Conservation (phyloP, 768 basidiomycete species). For the Hysterangium stoloniferum region DNA sequence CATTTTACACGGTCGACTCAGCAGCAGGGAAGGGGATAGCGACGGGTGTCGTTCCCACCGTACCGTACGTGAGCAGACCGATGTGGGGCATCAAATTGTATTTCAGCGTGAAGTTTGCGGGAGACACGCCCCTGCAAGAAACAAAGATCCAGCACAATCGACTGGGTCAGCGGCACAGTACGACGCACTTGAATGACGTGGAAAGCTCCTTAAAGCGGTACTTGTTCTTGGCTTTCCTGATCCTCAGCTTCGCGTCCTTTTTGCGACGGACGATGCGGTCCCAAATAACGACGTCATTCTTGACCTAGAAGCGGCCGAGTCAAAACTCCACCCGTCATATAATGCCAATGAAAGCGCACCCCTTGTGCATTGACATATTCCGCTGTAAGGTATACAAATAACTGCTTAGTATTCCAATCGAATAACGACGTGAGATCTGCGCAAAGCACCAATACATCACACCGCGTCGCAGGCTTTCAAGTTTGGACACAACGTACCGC, state of each 20-base stretch:
- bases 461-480: neutral
- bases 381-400: constrained; percentile 81
- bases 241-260: constrained; percentile 60
- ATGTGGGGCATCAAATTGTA: constrained; percentile 92
- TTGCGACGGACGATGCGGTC: constrained; percentile 83
- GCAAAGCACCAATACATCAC: neutral
- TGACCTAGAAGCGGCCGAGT: constrained; percentile 33
- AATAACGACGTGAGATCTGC: constrained; percentile 78
- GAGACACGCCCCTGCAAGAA: constrained; percentile 45
- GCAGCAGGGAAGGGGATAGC: constrained; percentile 19
- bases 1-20: neutral
- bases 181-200: constrained; percentile 63
- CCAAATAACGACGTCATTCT: constrained; percentile 84
- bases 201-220: constrained; percentile 76
- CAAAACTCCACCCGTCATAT: neutral
- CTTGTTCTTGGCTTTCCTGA: constrained; percentile 62
- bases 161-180: neutral
- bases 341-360: constrained; percentile 37
- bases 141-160: neutral
- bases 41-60: constrained; percentile 42
- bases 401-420: constrained; percentile 95
- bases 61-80: constrained; percentile 70
- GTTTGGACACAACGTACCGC: constrained; percentile 43
- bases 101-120: constrained; percentile 66
- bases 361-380: constrained; percentile 71